Base-by-base conservation (phyloP, 139 green algal species). In the Volvox africanus region DNA sequence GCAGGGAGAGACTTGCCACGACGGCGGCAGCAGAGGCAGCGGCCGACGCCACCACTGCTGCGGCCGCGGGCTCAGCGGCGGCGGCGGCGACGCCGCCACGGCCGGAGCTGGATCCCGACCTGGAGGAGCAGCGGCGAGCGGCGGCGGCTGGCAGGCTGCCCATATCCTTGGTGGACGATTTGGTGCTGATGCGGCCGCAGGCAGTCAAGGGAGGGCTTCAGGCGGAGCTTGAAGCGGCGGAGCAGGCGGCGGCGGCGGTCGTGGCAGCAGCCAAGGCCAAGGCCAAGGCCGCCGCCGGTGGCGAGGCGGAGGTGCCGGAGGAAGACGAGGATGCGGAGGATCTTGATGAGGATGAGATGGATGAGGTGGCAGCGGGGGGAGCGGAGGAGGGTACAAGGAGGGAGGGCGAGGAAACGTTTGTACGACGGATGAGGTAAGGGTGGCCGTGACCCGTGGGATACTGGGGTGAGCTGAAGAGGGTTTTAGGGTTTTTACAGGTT, bases 71-170 rank as follows among this genome's bases (percentile, higher is more conserved):
- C 82, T 21, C 30, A 9, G 62, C 61, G 35, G 82, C 82, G 1
- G 61, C 69, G 3, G 68, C 69, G 22, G 75, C 55, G 22, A 24
- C 35, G 21, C 35, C 55, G n/a, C 44, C 32, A 0, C 50, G 28
- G 19, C 11, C n/a, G 33, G 69, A 73, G 37, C 2, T 61, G 68
- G 85, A 89, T 55, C 85, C 69, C 6, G 69, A 73, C 24, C n/a
- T 89, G 69, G 69, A 82, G n/a, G 85, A 89, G 69, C 85, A 89
- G 69, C 85, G 85, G 69, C 85, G 69, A 11, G 69, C 69, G 67
- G 85, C 69, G 37, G 69, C 69, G 26, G 26, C 85, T 12, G 85
- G 85, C 16, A 69, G 85, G 37, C n/a, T 89, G 28, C 85, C 85
- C 5, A 5, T 50, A 30, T n/a, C 28, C 2, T 28, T 89, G 26